Conservation (phyloP, 306 rosid species). For the Benincasa hispida region DNA sequence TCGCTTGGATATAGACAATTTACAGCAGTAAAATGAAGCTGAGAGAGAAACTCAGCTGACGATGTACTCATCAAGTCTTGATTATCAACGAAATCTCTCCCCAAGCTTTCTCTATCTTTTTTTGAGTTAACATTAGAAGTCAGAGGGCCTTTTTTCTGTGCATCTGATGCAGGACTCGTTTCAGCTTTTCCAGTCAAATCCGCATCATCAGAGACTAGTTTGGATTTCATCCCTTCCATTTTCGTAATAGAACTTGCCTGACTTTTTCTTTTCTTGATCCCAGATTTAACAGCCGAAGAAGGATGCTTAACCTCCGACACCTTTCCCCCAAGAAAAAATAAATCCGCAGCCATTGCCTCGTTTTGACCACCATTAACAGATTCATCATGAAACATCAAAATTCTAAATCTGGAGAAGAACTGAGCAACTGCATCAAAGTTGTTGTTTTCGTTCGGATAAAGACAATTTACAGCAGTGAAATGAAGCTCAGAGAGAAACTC, state of each 20-base stretch:
- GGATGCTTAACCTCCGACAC: slow-evolving; percentile 10
- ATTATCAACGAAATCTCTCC: slow-evolving; percentile 15
- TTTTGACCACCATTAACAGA: slow-evolving; percentile 17
- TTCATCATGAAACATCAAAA: slow-evolving; percentile 48
- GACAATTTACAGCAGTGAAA: slow-evolving; percentile 51
- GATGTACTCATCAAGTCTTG: slow-evolving; percentile 26
- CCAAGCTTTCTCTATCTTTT: slow-evolving; percentile 21
- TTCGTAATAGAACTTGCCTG: slow-evolving; percentile 10
- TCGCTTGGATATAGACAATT: slow-evolving; percentile 32
- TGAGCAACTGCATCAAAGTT: slow-evolving; percentile 44
- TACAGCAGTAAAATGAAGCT: slow-evolving; percentile 52
- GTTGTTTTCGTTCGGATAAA: slow-evolving; percentile 24
- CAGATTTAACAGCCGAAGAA: slow-evolving; percentile 11
- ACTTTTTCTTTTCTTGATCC: slow-evolving; percentile 19
- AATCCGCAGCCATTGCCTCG: slow-evolving; percentile 16
- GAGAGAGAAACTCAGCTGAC: slow-evolving; percentile 43
- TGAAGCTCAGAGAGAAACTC: slow-evolving; percentile 55
- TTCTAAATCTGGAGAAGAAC: slow-evolving; percentile 60
- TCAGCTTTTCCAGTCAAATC: slow-evolving; percentile 15
- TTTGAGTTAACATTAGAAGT: slow-evolving; percentile 14
- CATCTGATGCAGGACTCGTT: not conserved
- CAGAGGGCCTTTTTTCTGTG: not conserved
- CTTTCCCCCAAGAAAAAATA: slow-evolving; percentile 13
- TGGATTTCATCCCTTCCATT: not conserved
- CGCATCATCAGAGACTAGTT: not conserved